These are phyloP conservation scores for Erysimum cheiri DNA, from an alignment of 441 rosid species.

Conservation along the genomic window DNA sequence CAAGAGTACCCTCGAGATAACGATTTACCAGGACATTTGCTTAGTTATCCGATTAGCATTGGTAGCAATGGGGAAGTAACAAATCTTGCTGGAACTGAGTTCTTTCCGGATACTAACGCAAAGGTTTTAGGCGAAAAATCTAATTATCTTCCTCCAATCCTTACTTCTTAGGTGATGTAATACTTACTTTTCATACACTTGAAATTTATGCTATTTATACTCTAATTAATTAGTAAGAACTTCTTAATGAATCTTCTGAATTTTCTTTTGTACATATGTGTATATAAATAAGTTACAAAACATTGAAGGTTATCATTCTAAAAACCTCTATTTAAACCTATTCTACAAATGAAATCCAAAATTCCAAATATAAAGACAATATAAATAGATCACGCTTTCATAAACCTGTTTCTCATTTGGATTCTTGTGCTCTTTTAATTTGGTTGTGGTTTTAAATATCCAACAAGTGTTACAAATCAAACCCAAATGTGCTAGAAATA, in stretches of 20 bases:
- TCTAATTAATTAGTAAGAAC: not conserved
- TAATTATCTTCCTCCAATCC: constrained; percentile 44
- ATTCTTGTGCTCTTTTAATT: not conserved
- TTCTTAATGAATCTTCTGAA: not conserved
- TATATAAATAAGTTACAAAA: not conserved
- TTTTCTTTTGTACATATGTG: not conserved
- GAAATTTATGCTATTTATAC: not conserved
- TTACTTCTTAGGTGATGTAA: constrained; percentile 49
- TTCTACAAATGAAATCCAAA: too few species aligned
- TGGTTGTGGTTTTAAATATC: not conserved
- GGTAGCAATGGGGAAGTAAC: constrained; percentile 46
- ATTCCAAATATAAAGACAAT: too few species aligned
- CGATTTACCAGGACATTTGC: constrained; percentile 55
- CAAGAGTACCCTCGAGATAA: not conserved
- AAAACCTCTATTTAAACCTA: too few species aligned
- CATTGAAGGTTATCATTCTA: too few species aligned
- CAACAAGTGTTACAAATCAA: not conserved
- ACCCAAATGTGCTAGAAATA: not conserved
- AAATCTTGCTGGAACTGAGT: constrained; percentile 37
- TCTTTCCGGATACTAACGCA: constrained; percentile 69
- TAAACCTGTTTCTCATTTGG: not conserved
- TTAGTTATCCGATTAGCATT: constrained; percentile 59
- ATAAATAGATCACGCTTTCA: not conserved
- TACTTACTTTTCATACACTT: not conserved
- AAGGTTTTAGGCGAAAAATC: constrained; percentile 53